These are phyloP conservation scores for Suhomyces terraborum DNA, from an alignment of 1,139 yeast genomes.

Conservation along the genomic window DNA sequence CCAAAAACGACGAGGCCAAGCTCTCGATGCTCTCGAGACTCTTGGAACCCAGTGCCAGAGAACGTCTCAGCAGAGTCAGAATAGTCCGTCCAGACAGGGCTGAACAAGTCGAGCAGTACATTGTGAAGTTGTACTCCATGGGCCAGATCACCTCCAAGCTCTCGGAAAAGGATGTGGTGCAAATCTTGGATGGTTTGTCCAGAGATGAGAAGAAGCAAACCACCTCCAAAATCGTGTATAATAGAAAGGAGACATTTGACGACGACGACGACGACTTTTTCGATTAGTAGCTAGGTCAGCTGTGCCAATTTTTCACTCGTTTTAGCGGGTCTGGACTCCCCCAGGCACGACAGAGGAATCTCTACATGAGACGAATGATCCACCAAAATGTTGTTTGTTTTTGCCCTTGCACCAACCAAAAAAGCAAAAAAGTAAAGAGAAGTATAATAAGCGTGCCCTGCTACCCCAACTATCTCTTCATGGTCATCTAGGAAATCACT, in stretches of 20 bases:
- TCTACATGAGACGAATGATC: too few species aligned
- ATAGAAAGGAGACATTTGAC: constrained; percentile 19
- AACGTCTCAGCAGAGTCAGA: constrained; percentile 81
- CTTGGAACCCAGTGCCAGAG: constrained; percentile 80
- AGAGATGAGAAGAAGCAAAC: constrained; percentile 68
- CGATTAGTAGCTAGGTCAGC: constrained; percentile 17
- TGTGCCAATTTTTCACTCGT: neutral
- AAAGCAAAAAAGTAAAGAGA: too few species aligned
- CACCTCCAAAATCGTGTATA: constrained; percentile 55
- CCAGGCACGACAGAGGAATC: too few species aligned
- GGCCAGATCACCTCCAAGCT: constrained; percentile 78
- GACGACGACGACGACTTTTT: constrained; percentile 21
- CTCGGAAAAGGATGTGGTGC: constrained; percentile 77
- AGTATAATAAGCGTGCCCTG: too few species aligned
- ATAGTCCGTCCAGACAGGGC: constrained; percentile 93
- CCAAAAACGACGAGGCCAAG: constrained; percentile 34
- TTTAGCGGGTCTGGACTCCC: neutral
- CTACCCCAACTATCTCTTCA: too few species aligned
- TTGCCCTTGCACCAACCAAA: too few species aligned
- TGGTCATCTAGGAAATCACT: too few species aligned
- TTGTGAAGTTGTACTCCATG: constrained; percentile 69
- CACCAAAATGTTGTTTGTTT: too few species aligned
- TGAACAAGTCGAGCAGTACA: constrained; percentile 80
- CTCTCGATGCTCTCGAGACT: constrained; percentile 61
- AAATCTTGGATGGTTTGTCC: constrained; percentile 78